Evolutionary conservation across 129 eudicot species (phyloP).

Genomic region (Lonicera japonica): DNA sequence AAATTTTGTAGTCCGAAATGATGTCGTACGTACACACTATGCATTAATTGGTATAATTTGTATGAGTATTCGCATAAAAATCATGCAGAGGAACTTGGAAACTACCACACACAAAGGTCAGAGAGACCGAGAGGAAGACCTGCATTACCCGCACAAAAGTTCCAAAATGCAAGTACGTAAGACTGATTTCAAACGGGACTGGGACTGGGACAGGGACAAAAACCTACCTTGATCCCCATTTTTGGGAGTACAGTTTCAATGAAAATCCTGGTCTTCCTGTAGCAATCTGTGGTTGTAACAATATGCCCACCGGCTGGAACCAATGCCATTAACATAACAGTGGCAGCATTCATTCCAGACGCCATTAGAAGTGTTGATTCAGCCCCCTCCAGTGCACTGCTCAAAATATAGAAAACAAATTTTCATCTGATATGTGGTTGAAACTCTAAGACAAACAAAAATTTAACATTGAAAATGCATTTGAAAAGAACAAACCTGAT

Average conservation of each 20-base stretch:
- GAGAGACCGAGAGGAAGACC: not conserved
- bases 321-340: slow-evolving; percentile 70
- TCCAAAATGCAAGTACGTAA: not conserved
- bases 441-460: not conserved
- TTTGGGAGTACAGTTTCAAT: slow-evolving; percentile 82
- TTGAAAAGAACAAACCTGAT: slow-evolving; percentile 39
- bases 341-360: slow-evolving; percentile 95
- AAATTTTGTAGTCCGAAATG: too few relatives aligned
- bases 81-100: too few relatives aligned
- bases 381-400: slow-evolving; percentile 95
- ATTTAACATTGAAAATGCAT: not conserved
- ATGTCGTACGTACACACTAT: too few relatives aligned
- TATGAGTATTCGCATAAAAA: too few relatives aligned
- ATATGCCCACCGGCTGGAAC: slow-evolving; percentile 95
- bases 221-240: slow-evolving; percentile 73
- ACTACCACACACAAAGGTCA: too few relatives aligned
- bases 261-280: slow-evolving; percentile 76
- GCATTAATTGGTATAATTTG: too few relatives aligned
- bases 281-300: slow-evolving; percentile 87
- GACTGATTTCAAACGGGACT: not conserved
- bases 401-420: not conserved
- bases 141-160: not conserved
- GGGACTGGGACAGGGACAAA: not conserved
- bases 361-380: slow-evolving; percentile 84
- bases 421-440: not conserved